Conservation (phyloP, 139 green algal species). For the Picochlorum sp. region DNA sequence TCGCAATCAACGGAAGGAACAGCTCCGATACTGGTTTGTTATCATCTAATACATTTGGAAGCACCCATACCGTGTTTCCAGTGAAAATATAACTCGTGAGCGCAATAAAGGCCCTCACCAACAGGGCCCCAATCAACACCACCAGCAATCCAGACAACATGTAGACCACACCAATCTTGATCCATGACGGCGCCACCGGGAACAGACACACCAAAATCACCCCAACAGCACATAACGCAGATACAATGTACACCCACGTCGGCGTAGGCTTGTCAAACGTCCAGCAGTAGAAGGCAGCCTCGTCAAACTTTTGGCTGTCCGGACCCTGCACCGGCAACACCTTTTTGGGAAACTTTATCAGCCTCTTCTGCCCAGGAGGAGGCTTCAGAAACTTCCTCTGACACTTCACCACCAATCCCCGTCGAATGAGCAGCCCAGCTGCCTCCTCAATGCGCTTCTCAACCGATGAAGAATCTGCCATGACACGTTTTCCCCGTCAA, state of each 20-base stretch:
- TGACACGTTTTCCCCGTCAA: background rate
- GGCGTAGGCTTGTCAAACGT: constrained; percentile 57
- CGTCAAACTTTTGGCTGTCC: constrained; percentile 39
- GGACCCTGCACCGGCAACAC: constrained; percentile 22
- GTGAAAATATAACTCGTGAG: constrained; percentile 47
- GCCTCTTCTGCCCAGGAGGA: constrained; percentile 51
- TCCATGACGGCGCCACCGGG: constrained; percentile 41
- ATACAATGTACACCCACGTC: constrained; percentile 44
- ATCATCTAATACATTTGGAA: constrained; percentile 76
- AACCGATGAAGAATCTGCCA: background rate
- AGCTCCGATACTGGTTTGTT: constrained; percentile 41
- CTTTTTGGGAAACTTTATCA: constrained; percentile 62
- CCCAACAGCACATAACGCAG: constrained; percentile 26
- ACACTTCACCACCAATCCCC: constrained; percentile 27
- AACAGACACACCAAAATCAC: constrained; percentile 50
- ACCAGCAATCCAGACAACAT: constrained; percentile 38
- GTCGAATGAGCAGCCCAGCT: constrained; percentile 31
- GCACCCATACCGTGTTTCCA: constrained; percentile 65
- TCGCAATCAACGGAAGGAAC: constrained; percentile 35
- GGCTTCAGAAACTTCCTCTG: constrained; percentile 62
- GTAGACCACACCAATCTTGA: constrained; percentile 62
- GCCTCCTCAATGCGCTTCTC: constrained; percentile 22
- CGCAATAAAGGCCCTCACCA: constrained; percentile 41
- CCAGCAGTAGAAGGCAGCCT: constrained; percentile 65
- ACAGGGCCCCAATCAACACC: constrained; percentile 34